Base-by-base conservation (phyloP, 2,329 filamentous ascomycete species). In the Didymellaceae sp. region DNA sequence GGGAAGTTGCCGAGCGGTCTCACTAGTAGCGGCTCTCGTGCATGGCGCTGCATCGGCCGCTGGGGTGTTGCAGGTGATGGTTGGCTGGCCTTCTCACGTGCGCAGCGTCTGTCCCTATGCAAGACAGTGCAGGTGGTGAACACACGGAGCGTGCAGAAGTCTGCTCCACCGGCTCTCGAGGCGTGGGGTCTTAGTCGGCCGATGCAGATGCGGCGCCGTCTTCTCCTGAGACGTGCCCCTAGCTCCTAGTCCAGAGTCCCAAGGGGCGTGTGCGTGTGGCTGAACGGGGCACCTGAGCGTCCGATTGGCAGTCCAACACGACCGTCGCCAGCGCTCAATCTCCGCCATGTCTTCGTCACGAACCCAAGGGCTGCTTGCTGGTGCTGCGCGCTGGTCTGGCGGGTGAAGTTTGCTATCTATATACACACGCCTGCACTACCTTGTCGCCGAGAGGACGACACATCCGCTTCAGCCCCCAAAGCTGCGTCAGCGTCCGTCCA, bases 1-100 rank as follows among this genome's bases (percentile, higher is more conserved):
- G 57, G 50, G 56, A 60, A 42, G 59, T 47, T 48, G 56, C 62
- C 58, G 60, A 58, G 52, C 11, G 13, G 11, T 34, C 26, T 49
- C 18, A 25, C 45, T 49, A 28, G 26, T n/a, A 51, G 47, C 47
- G 41, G 47, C 47, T 51, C 30, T 45, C 21, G 18, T 45, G 47
- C 47, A 51, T 51, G 21, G 21, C 44, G 28, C 24, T 30, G 43
- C 43, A 31, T 39, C 24, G 14, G 25, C 43, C n/a, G n/a, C n/a
- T n/a, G n/a, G n/a, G n/a, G n/a, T n/a, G n/a, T n/a, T n/a, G n/a
- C n/a, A n/a, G n/a, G n/a, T 31, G 18, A 14, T 11, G 11, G 14
- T 10, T 22, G 7, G 5, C n/a, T 34, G 33, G 26, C 26, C 26
- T 28, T 28, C n/a, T n/a, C 30, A 34, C 35, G 22, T 40, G 44